phyloP scores from a whole-genome alignment of 805 yeast species.

The Metschnikowia cubensis region DNA sequence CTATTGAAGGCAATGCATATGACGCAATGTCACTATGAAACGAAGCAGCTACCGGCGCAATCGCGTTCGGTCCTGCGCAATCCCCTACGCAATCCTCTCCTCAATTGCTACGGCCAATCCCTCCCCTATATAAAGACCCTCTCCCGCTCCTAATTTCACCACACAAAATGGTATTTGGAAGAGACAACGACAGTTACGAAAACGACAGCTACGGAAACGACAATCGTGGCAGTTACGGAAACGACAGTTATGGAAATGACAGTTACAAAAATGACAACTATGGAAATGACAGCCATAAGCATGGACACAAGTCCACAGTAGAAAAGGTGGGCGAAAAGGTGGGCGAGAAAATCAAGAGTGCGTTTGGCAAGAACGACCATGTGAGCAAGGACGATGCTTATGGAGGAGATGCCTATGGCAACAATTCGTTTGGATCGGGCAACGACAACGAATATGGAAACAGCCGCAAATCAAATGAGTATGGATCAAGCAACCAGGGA shows the following conservation, averaged over 20 bases:
- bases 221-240: slow-evolving; percentile 1
- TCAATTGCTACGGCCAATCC: not conserved
- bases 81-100: too few relatives aligned
- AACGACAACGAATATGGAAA: not conserved
- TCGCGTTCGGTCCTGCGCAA: not conserved
- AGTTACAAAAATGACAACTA: slow-evolving; percentile 16
- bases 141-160: not conserved
- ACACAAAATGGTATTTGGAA: slow-evolving; percentile 8
- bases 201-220: not conserved
- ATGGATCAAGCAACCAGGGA: too few relatives aligned
- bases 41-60: not conserved
- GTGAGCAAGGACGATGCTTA: slow-evolving; percentile 18
- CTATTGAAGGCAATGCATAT: not conserved
- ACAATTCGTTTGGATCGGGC: slow-evolving; percentile 21
- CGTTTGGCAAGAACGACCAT: slow-evolving; percentile 9
- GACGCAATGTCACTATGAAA: not conserved
- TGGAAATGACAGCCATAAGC: slow-evolving; percentile 15
- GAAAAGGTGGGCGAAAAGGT: slow-evolving; percentile 11
- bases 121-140: not conserved
- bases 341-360: slow-evolving; percentile 14
- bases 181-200: slow-evolving; percentile 13
- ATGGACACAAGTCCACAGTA: slow-evolving; percentile 1
- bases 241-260: slow-evolving; percentile 9
- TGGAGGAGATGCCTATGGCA: slow-evolving; percentile 25
- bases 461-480: not conserved